Evolutionary conservation across 2,329 filamentous ascomycete genomes (phyloP), one percentile per base, ranked within the genome.

Genomic region (Zelopaecilomyces penicillatus): DNA sequence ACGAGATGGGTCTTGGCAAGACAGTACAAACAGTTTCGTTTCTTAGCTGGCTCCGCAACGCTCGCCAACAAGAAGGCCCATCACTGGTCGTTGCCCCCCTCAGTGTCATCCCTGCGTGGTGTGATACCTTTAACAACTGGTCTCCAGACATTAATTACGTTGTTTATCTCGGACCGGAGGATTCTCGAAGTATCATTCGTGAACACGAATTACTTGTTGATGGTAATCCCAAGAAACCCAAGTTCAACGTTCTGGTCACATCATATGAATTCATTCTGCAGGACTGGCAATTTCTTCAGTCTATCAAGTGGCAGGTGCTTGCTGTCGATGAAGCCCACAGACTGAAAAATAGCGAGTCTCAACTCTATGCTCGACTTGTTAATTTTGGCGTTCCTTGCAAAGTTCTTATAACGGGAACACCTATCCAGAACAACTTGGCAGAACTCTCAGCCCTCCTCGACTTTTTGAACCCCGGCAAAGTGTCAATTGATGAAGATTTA

Each of bases 1-100:
- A 98, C 61, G 93, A 98, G 67, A 98, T 98, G 93, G 93, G 93
- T 56, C 75, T 98, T 10, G 93, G 93, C 29, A 98, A 98, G 69
- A 98, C 93, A 0, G 93, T 98, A 0, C 93, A 98, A 67, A 96
- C 91, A 0, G 90, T 98, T 29, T 83, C 91, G 0, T 97, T 97
- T 63, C 84, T 98, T 64, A 96, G 91, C 62, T 98, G 93, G 91
- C 75, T 98, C 48, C 86, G 88, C 44, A 91, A 97, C 65, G 82
- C 89, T 47, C 82, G 91, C 53, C 76, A 76, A 41, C 93, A 98
- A 62, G 87, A 97, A 64, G 93, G 93, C 0, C 93, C 93, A 0
- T 97, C 96, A 59, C 80, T 98, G 37, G 91, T 97, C 48, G 88
- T 97, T n/a, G 93, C 95, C 6, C 93, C 93, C 29, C 75, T 98